Conservation (phyloP, 805 yeast species). For the Saturnispora diversa region DNA sequence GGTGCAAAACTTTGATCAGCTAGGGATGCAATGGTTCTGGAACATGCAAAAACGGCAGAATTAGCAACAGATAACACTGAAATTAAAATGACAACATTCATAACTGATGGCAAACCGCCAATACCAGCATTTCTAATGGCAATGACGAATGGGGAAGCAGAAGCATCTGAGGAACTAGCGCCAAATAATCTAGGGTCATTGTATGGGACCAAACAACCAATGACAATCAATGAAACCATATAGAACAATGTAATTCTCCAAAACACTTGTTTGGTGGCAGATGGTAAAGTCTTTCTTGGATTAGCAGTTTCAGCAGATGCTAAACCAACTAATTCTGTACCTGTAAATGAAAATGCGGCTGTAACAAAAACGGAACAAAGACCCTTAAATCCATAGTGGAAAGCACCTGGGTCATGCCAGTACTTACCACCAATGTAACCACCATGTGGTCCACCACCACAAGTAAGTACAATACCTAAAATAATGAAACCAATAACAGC, state of each 20-base stretch:
- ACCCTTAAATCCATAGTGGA: slow-evolving; percentile 45
- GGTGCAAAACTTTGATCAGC: slow-evolving; percentile 70
- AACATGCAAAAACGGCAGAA: slow-evolving; percentile 65
- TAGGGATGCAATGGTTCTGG: slow-evolving; percentile 60
- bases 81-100: slow-evolving; percentile 65
- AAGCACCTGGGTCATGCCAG: slow-evolving; percentile 54
- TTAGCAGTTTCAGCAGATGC: slow-evolving; percentile 56
- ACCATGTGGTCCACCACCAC: slow-evolving; percentile 56
- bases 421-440: slow-evolving; percentile 49
- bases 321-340: slow-evolving; percentile 54
- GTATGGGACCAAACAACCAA: slow-evolving; percentile 50
- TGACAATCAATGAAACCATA: slow-evolving; percentile 39
- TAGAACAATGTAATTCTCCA: slow-evolving; percentile 54
- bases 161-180: slow-evolving; percentile 39
- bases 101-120: slow-evolving; percentile 58
- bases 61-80: slow-evolving; percentile 73
- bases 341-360: slow-evolving; percentile 54
- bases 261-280: slow-evolving; percentile 53
- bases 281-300: slow-evolving; percentile 50
- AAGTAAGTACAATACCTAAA: slow-evolving; percentile 41
- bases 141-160: slow-evolving; percentile 71
- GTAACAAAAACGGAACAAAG: slow-evolving; percentile 54
- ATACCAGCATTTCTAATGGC: slow-evolving; percentile 59
- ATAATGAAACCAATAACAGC: slow-evolving; percentile 52
- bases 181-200: slow-evolving; percentile 40